Evolutionary conservation across 495 filamentous ascomycete species (phyloP).

Genomic region (Parathielavia hyrcaniae): DNA sequence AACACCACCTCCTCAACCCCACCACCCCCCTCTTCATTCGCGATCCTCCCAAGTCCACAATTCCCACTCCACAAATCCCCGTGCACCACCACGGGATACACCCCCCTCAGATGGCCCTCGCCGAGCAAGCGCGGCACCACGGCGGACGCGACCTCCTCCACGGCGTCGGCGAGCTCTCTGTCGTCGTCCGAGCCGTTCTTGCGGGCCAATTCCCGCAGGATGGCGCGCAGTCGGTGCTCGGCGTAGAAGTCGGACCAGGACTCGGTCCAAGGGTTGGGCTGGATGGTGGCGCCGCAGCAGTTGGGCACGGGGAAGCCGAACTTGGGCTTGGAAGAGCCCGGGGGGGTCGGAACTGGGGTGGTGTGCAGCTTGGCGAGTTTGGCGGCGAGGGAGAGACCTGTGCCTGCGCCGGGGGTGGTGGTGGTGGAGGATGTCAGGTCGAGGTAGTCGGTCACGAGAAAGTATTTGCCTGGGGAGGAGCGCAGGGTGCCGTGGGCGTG

Average conservation of each 20-base stretch:
- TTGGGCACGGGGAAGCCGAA: constrained; percentile 80
- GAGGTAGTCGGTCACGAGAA: constrained; percentile 78
- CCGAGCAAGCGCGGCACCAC: constrained; percentile 71
- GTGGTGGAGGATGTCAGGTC: constrained; percentile 47
- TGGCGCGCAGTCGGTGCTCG: constrained; percentile 60
- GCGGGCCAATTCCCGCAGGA: constrained; percentile 51
- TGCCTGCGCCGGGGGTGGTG: constrained; percentile 32
- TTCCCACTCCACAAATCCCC: constrained; percentile 93
- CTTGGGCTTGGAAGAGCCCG: constrained; percentile 50
- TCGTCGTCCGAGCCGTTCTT: constrained; percentile 55
- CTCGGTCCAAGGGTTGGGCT: constrained; percentile 62
- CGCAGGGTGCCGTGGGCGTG: constrained; percentile 61
- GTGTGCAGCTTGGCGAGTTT: constrained; percentile 77
- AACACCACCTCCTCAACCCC: constrained; percentile 74
- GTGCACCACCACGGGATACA: constrained; percentile 71
- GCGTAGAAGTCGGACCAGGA: constrained; percentile 83
- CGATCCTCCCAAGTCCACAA: constrained; percentile 59
- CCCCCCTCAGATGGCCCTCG: constrained; percentile 56
- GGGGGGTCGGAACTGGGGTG: constrained; percentile 61
- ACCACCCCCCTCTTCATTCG: constrained; percentile 47
- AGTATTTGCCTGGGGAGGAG: constrained; percentile 48
- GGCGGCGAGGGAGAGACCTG: constrained; percentile 54
- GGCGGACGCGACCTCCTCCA: constrained; percentile 53
- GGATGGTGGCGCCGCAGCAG: constrained; percentile 77
- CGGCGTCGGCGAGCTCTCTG: constrained; percentile 49